Evolutionary conservation across 139 green algal species (phyloP).

Genomic region (Zygnema cylindricum): DNA sequence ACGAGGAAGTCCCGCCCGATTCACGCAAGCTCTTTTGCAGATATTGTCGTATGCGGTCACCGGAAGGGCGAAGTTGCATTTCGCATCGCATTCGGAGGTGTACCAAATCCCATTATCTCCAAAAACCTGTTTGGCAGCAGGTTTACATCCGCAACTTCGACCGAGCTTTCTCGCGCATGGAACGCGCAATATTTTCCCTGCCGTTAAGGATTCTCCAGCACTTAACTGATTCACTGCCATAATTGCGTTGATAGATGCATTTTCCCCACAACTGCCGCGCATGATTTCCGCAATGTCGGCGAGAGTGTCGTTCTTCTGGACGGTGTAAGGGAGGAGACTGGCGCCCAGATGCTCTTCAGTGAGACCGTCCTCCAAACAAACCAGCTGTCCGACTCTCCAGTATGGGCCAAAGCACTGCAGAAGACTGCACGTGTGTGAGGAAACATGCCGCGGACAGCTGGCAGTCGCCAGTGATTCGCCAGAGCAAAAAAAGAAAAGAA

Average conservation of each 20-base stretch:
- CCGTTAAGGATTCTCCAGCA: neutral
- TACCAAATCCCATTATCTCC: constrained; percentile 29
- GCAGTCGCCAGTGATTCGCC: no score
- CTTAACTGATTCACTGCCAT: neutral
- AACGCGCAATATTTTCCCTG: constrained; percentile 6
- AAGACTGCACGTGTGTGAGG: no score
- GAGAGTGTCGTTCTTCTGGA: constrained; percentile 17
- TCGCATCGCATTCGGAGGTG: constrained; percentile 46
- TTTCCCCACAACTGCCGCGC: neutral
- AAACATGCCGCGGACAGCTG: no score
- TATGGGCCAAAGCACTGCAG: constrained; percentile 39
- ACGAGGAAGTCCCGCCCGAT: neutral
- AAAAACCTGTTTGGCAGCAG: constrained; percentile 15
- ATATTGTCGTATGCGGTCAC: neutral
- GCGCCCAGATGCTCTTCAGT: neutral
- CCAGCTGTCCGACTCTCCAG: constrained; percentile 30
- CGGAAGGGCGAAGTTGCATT: constrained; percentile 46
- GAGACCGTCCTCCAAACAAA: neutral
- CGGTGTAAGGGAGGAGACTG: constrained; percentile 2
- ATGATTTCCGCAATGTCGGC: constrained; percentile 4
- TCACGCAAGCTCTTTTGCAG: constrained; percentile 22
- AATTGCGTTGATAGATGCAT: neutral
- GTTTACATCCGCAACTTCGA: constrained; percentile 27
- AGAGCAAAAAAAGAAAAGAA: no score
- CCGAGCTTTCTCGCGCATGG: constrained; percentile 18